A percentile compares a stretch with the other conserved stretches of the same genome.
Evolutionary conservation across 768 basidiomycete species (phyloP).

Genomic region (Termitomyces bulborhizus): DNA sequence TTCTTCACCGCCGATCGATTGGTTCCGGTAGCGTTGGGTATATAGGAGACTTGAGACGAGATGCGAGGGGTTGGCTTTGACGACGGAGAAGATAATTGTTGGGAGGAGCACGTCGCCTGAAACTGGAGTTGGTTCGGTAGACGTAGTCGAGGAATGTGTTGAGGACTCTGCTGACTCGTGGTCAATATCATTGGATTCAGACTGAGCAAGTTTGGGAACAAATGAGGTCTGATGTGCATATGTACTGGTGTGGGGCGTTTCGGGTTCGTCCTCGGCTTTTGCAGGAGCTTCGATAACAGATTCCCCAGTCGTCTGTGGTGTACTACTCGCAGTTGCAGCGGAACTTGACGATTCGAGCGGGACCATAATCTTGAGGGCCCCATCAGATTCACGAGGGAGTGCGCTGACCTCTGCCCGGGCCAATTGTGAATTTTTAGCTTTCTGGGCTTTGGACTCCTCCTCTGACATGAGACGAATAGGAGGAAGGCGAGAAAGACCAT

Average conservation of each 20-base stretch:
- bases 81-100: conserved; percentile 89
- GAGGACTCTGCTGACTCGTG: neutral
- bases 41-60: conserved; percentile 68
- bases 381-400: conserved; percentile 17
- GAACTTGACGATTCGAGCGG: conserved; percentile 4
- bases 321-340: neutral
- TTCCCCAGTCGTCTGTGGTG: neutral
- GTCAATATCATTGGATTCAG: neutral
- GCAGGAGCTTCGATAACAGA: neutral
- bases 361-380: conserved; percentile 14
- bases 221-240: neutral
- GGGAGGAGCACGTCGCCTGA: conserved; percentile 91
- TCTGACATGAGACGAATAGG: conserved; percentile 71
- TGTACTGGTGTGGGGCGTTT: conserved; percentile 2
- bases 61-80: conserved; percentile 84
- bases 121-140: conserved; percentile 41
- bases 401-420: conserved; percentile 10
- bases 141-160: conserved; percentile 10
- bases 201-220: conserved; percentile 11
- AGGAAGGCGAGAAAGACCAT: conserved; percentile 69
- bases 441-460: conserved; percentile 26
- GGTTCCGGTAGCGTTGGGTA: conserved; percentile 55
- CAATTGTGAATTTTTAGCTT: conserved; percentile 12
- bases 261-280: neutral
- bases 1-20: conserved; percentile 70